Evolutionary conservation across 257 asterid genomes (phyloP), one percentile per base, ranked within the genome.

Genomic region (Fraxinus anomala): DNA sequence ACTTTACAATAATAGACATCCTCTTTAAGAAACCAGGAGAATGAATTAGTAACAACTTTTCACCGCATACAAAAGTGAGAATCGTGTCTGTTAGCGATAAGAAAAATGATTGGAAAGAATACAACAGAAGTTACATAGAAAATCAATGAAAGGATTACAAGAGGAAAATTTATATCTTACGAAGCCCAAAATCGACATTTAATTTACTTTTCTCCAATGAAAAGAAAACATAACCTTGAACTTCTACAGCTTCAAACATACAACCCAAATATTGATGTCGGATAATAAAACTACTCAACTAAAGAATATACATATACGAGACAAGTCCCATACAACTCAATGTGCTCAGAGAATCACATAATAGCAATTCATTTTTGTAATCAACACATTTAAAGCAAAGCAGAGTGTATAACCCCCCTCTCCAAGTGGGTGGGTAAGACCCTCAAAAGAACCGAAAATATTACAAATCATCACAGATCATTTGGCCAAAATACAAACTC

Each of bases 1-100:
- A 24, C 74, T 36, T 70, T 36, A 28, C 56, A 54, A 69, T 51
- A 19, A 54, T 24, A 80, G 72, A 34, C 56, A 74, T 34, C 68
- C 79, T 51, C 61, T 69, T 26, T 26, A 2, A 67, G 69, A 69
- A 61, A 77, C 76, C 68, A 69, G 75, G n/a, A 30, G 26, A 76
- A 54, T 65, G 74, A 23, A 44, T 44, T 44, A 44, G 54, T 13
- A 44, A 44, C 54, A 44, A 44, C 19, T 44, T 17, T 44, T 44
- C 54, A 21, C 28, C 28, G 23, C 3, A 0, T 59, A 59, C 23
- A n/a, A 30, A 5, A 59, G 68, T 59, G 30, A 0, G 3, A 14
- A 59, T 13, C 14, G 4, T 28, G 1, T 59, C 30, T 59, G 21
- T 59, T 6, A 59, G 30, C 30, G 7, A 54, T 54, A 13, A 54